Evolutionary conservation across 2,329 filamentous ascomycete species (phyloP).

Genomic region (Delphinella strobiligena): DNA sequence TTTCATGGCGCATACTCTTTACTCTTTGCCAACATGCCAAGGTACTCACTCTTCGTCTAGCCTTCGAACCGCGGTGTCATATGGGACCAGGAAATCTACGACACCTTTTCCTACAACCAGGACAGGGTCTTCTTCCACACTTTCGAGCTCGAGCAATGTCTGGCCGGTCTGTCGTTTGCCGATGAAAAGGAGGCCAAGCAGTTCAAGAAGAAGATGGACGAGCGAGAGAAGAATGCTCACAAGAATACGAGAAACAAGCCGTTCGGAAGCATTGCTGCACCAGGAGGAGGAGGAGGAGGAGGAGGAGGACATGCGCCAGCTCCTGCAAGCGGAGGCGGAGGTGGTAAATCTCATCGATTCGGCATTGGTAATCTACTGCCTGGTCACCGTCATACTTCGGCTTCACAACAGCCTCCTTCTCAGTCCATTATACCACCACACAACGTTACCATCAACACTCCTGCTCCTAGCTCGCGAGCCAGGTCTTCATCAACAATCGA

Average conservation of each 20-base stretch:
- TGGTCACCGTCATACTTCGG: conserved; percentile 37
- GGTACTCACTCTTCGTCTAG: conserved; percentile 29
- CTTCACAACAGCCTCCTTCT: conserved; percentile 27
- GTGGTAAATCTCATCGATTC: conserved; percentile 32
- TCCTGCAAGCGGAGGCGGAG: conserved; percentile 19
- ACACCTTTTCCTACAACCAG: conserved; percentile 88
- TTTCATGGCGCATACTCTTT: conserved; percentile 13
- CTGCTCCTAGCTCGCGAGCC: conserved; percentile 16
- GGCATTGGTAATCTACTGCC: conserved; percentile 37
- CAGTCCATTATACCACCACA: conserved; percentile 40
- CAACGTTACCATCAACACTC: conserved; percentile 20
- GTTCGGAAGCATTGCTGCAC: conserved; percentile 41
- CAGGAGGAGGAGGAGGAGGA: conserved; percentile 17
- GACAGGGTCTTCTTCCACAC: conserved; percentile 96
- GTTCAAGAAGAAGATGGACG: conserved; percentile 95
- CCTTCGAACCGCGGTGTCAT: conserved; percentile 72
- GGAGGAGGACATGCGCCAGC: conserved; percentile 1
- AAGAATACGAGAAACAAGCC: conserved; percentile 72
- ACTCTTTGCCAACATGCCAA: not conserved
- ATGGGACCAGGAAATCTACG: conserved; percentile 97
- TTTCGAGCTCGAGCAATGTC: conserved; percentile 87
- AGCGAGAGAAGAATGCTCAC: conserved; percentile 88
- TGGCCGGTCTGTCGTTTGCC: conserved; percentile 81
- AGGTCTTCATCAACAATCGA: conserved; percentile 39
- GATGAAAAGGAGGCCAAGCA: conserved; percentile 97